Conservation (phyloP, 2,329 filamentous ascomycete species). For the Sclerotinia glacialis region DNA sequence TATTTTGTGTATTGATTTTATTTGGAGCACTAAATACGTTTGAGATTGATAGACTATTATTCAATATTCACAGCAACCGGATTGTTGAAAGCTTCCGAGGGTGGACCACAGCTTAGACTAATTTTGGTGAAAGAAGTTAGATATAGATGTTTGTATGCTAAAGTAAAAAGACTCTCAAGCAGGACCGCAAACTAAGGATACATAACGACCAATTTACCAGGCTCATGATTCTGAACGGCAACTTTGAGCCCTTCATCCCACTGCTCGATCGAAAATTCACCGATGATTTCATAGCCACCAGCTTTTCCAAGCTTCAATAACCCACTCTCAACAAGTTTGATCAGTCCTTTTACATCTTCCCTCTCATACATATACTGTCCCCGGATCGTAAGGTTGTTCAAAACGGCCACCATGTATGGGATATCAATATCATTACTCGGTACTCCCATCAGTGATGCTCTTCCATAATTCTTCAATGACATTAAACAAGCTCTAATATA, state of each 20-base stretch:
- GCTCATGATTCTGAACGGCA: conserved; percentile 32
- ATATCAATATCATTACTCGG: conserved; percentile 36
- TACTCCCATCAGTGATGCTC: conserved; percentile 41
- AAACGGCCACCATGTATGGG: conserved; percentile 37
- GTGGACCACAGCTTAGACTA: too few relatives aligned
- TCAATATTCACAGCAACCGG: too few relatives aligned
- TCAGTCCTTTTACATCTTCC: conserved; percentile 41
- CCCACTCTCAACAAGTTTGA: conserved; percentile 45
- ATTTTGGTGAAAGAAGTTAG: too few relatives aligned
- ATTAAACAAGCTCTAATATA: conserved; percentile 43
- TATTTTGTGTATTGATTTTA: too few relatives aligned
- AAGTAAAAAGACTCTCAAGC: neutral
- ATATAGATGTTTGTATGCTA: too few relatives aligned
- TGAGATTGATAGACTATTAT: too few relatives aligned
- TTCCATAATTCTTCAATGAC: conserved; percentile 36
- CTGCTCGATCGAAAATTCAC: conserved; percentile 22
- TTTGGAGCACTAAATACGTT: too few relatives aligned
- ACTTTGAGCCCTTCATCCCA: conserved; percentile 25
- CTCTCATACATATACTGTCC: conserved; percentile 49
- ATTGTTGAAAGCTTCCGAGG: too few relatives aligned
- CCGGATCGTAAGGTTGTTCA: conserved; percentile 40
- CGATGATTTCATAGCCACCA: conserved; percentile 12
- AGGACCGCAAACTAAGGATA: neutral
- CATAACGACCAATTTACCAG: conserved; percentile 2
- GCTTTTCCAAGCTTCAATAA: conserved; percentile 22